phyloP scores from a whole-genome alignment of 2,329 filamentous ascomycete genomes.

The Epichloe gansuensis region DNA sequence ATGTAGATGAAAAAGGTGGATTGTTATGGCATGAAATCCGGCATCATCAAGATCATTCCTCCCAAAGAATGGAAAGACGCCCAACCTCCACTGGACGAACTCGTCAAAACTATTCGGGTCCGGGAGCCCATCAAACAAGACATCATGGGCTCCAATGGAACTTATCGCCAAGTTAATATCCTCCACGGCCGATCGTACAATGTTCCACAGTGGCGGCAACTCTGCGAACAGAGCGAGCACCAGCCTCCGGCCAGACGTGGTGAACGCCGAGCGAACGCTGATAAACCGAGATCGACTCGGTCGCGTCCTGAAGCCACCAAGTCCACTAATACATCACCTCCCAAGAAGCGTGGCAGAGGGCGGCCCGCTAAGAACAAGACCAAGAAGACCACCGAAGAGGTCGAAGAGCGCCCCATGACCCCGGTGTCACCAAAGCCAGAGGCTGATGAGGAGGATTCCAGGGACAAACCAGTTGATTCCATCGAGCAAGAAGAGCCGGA shows the following conservation, averaged over 20 bases:
- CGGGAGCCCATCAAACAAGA: conserved; percentile 98
- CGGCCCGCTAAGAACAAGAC: conserved; percentile 26
- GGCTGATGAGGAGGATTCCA: conserved; percentile 15
- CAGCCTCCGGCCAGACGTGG: conserved; percentile 88
- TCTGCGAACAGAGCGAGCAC: conserved; percentile 91
- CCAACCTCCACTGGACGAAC: conserved; percentile 67
- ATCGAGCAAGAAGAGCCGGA: conserved; percentile 34
- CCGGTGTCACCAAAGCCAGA: conserved; percentile 42
- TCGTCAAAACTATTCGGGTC: conserved; percentile 83
- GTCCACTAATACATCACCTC: conserved; percentile 18
- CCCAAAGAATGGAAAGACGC: conserved; percentile 84
- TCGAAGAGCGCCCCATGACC: conserved; percentile 45
- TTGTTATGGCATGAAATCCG: conserved; percentile 91
- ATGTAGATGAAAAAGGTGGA: conserved; percentile 68
- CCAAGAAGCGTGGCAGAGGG: conserved; percentile 29
- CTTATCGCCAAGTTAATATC: conserved; percentile 94
- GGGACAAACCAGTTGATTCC: conserved; percentile 31
- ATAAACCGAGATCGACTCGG: conserved; percentile 35
- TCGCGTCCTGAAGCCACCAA: conserved; percentile 24
- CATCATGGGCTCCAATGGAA: conserved; percentile 90
- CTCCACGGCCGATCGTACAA: conserved; percentile 95
- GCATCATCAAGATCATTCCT: conserved; percentile 91
- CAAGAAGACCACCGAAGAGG: conserved; percentile 26
- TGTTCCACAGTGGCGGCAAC: conserved; percentile 84
- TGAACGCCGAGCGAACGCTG: conserved; percentile 55